Base-by-base conservation (phyloP, 2,329 filamentous ascomycete genomes). In the Penicillium sp. region DNA sequence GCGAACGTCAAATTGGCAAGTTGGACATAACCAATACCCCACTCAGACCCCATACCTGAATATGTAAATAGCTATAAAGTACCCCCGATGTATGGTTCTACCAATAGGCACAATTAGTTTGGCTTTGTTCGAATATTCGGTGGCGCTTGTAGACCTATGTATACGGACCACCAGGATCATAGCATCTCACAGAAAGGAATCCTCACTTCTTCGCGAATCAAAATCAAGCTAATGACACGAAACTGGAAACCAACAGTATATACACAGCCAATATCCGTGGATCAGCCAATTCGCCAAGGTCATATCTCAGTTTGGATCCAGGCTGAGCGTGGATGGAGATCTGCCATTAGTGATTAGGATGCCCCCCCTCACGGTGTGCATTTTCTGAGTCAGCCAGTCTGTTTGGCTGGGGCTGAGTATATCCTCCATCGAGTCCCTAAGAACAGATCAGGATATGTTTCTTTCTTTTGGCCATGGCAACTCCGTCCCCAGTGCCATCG, bases 401-500 rank as follows among this genome's bases (percentile, higher is more conserved):
- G 18, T n/a, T 53, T 45, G 7, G 6, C 11, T 24, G 14, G n/a
- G 18, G 11, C 24, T 40, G 20, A 38, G 53, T 57, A 57, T 59
- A 59, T 57, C 16, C 26, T 9, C 22, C 9, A 26, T 29, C 10
- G 2, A 7, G 14, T 37, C 38, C 55, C 34, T 34, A 42, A 11
- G n/a, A 29, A 29, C 11, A 35, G 11, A 39, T 18, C 40, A 26
- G 35, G 46, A 40, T 31, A 35, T 43, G 11, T 53, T 22, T 45
- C 20, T 34, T 20, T 38, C 14, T 46, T 38, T 42, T 42, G 38
- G 59, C 40, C 35, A 54, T 57, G 38, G 49, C 53, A 32, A 16
- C 38, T 20, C 44, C 50, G 8, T 31, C 50, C n/a, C 44, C 53
- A 6, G 22, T 51, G 10, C 64, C 65, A 9, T 47, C 58, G 9